Percentiles rank a stretch among this genome's conserved stretches.
Evolutionary conservation across 1,139 yeast genomes (phyloP).

Genomic region (Blastobotrys ciferrii): DNA sequence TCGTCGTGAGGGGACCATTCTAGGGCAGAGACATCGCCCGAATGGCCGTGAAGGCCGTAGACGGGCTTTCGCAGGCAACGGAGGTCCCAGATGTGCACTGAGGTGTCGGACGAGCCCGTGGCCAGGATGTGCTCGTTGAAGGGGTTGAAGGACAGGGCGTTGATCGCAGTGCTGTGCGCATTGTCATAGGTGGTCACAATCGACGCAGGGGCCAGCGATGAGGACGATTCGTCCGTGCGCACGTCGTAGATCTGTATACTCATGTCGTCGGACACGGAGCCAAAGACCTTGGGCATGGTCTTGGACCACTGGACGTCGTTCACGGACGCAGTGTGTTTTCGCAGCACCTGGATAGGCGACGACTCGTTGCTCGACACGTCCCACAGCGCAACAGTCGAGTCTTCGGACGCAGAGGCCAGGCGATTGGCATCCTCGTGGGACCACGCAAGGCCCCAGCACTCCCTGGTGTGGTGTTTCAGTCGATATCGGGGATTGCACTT

Average conservation of each 20-base stretch:
- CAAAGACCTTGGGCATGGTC: conserved; percentile 52
- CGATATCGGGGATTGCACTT: conserved; percentile 21
- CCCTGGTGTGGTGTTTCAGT: conserved; percentile 58
- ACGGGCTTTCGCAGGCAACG: conserved; percentile 42
- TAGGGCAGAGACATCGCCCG: conserved; percentile 62
- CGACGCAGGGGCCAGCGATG: conserved; percentile 6
- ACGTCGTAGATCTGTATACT: conserved; percentile 68
- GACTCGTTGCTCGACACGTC: conserved; percentile 37
- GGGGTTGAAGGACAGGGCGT: conserved; percentile 64
- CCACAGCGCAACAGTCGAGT: conserved; percentile 70
- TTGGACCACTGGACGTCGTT: conserved; percentile 48
- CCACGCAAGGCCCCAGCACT: conserved; percentile 79
- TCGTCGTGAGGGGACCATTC: conserved; percentile 74
- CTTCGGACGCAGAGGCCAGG: conserved; percentile 69
- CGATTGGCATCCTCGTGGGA: conserved; percentile 30
- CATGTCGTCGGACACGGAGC: conserved; percentile 72
- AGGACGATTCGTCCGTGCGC: conserved; percentile 38
- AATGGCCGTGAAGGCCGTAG: conserved; percentile 49
- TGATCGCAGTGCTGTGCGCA: conserved; percentile 49
- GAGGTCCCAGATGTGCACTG: conserved; percentile 65
- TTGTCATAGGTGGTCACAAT: conserved; percentile 31
- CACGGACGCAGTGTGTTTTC: conserved; percentile 35
- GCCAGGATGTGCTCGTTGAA: conserved; percentile 55
- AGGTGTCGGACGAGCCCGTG: conserved; percentile 66
- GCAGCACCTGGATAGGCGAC: conserved; percentile 26